These are phyloP conservation scores for Aspergillus nidulans DNA, from an alignment of 495 filamentous ascomycete genomes.

Conservation along the genomic window DNA sequence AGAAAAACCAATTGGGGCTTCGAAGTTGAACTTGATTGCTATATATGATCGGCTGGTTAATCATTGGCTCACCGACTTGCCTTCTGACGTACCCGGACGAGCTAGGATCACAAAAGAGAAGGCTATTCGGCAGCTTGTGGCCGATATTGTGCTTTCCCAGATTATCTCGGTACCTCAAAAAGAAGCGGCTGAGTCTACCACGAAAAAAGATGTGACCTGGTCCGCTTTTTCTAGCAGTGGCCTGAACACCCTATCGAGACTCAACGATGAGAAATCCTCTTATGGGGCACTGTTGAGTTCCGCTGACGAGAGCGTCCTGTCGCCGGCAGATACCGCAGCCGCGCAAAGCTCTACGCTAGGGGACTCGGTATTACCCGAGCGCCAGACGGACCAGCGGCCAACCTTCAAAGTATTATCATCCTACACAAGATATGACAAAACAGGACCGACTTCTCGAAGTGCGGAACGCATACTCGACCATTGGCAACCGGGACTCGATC, in stretches of 20 bases:
- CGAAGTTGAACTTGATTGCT: slow-evolving; percentile 20
- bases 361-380: background rate
- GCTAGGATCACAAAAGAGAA: slow-evolving; percentile 41
- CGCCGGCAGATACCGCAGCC: background rate
- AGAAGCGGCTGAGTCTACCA: background rate
- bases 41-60: slow-evolving; percentile 39
- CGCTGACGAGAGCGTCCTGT: background rate
- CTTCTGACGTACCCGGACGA: slow-evolving; percentile 29
- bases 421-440: slow-evolving; percentile 26
- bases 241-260: background rate
- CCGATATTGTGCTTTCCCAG: slow-evolving; percentile 36
- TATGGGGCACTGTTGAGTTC: background rate
- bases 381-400: background rate
- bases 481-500: slow-evolving; percentile 39
- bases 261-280: background rate
- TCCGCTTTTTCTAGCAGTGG: background rate
- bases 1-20: background rate
- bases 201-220: background rate
- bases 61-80: slow-evolving; percentile 36
- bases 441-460: slow-evolving; percentile 22
- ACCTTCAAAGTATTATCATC: slow-evolving; percentile 27
- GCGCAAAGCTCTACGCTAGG: background rate
- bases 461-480: slow-evolving; percentile 36
- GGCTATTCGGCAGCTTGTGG: slow-evolving; percentile 34
- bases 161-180: slow-evolving; percentile 18